Evolutionary conservation across 306 rosid genomes (phyloP).

Genomic region (Corylus americana): DNA sequence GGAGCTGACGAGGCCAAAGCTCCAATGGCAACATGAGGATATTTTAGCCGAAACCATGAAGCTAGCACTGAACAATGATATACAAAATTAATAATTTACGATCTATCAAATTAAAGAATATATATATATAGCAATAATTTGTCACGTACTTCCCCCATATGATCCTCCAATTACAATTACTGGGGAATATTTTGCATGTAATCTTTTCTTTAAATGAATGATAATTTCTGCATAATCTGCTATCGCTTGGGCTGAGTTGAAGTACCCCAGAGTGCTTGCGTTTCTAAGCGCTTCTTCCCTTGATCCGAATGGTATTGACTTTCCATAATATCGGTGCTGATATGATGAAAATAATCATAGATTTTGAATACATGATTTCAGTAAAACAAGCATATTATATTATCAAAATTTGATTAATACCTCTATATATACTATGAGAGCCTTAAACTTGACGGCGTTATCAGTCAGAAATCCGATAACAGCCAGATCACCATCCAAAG

Average conservation of each 20-base stretch:
- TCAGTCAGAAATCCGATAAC: constrained; percentile 57
- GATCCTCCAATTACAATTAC: constrained; percentile 81
- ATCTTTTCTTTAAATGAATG: constrained; percentile 47
- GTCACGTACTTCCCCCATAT: constrained; percentile 79
- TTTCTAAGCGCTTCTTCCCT: constrained; percentile 61
- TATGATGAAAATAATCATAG: too few relatives aligned
- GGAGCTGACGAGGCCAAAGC: constrained; percentile 91
- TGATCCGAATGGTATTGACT: constrained; percentile 71
- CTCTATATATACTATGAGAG: constrained; percentile 70
- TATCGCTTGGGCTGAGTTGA: constrained; percentile 78
- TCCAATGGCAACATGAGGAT: constrained; percentile 74
- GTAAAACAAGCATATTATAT: too few relatives aligned
- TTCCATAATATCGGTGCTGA: constrained; percentile 72
- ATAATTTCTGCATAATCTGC: constrained; percentile 71
- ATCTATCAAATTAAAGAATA: background rate
- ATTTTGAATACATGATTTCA: too few relatives aligned
- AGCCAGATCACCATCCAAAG: constrained; percentile 38
- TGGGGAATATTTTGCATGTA: constrained; percentile 49
- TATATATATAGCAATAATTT: background rate
- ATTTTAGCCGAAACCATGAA: constrained; percentile 84
- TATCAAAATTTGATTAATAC: constrained; percentile 28
- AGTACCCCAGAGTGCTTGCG: constrained; percentile 61
- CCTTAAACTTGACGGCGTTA: constrained; percentile 57
- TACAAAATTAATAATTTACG: background rate
- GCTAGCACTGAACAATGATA: constrained; percentile 61